These are phyloP conservation scores for Nicotiana attenuata DNA, from an alignment of 257 asterid species.

Conservation along the genomic window DNA sequence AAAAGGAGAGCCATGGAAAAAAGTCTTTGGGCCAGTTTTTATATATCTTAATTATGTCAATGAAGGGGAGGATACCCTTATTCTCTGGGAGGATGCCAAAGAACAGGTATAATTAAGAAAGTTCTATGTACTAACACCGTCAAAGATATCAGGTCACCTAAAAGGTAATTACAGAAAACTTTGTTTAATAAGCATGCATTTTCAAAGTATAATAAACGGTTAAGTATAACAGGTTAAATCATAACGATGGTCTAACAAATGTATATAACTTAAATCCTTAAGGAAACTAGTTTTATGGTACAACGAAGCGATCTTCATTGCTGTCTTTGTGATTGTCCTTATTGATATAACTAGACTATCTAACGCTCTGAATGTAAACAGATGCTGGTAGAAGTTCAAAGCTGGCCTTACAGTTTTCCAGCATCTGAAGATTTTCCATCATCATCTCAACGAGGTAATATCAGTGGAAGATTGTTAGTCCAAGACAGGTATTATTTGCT, in stretches of 20 bases:
- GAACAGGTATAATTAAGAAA: slow-evolving; percentile 33
- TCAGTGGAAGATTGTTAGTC: slow-evolving; percentile 49
- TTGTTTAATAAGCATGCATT: no score
- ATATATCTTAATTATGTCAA: slow-evolving; percentile 46
- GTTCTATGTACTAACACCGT: no score
- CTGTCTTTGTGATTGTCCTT: not conserved
- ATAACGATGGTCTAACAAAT: no score
- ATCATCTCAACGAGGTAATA: slow-evolving; percentile 49
- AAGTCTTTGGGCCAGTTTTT: slow-evolving; percentile 73
- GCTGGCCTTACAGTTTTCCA: slow-evolving; percentile 65
- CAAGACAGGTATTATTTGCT: slow-evolving; percentile 40
- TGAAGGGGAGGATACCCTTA: slow-evolving; percentile 32
- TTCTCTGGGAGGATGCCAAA: slow-evolving; percentile 65
- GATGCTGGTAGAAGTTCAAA: slow-evolving; percentile 50
- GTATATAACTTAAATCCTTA: no score
- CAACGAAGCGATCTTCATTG: not conserved
- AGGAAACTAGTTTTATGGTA: no score
- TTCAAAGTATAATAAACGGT: no score
- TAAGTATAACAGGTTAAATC: no score
- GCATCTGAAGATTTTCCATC: slow-evolving; percentile 51
- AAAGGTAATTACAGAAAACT: no score
- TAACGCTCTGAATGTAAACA: not conserved
- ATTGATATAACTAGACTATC: not conserved
- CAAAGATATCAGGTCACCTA: no score
- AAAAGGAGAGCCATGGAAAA: slow-evolving; percentile 63